Conservation (phyloP, 2,329 filamentous ascomycete genomes). For the Exophiala oligosperma region DNA sequence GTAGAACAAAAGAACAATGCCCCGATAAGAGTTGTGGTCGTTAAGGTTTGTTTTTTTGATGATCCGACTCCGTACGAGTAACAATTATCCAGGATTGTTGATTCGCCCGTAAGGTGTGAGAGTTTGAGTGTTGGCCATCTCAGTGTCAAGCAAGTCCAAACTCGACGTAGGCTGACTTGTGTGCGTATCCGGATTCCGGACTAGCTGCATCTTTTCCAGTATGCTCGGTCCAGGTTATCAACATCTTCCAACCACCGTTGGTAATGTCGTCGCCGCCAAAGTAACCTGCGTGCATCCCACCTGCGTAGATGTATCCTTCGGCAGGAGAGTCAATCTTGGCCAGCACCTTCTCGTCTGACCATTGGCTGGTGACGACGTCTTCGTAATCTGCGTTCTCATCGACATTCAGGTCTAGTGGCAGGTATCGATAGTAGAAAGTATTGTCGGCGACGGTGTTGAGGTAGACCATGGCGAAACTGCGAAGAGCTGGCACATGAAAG, state of each 20-base stretch:
- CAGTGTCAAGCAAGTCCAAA: neutral
- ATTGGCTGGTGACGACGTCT: slow-evolving; percentile 30
- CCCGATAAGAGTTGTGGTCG: too few species aligned
- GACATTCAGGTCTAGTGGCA: slow-evolving; percentile 30
- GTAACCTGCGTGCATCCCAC: slow-evolving; percentile 33
- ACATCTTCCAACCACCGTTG: slow-evolving; percentile 34
- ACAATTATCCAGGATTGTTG: neutral
- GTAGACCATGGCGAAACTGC: slow-evolving; percentile 36
- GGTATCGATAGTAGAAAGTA: slow-evolving; percentile 36
- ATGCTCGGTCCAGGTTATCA: slow-evolving; percentile 36
- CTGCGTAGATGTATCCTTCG: slow-evolving; percentile 34
- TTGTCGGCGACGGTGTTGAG: slow-evolving; percentile 34
- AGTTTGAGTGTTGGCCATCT: too few species aligned
- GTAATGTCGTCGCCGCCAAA: slow-evolving; percentile 34
- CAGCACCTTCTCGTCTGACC: slow-evolving; percentile 33
- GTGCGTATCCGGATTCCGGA: slow-evolving; percentile 31
- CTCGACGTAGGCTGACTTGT: slow-evolving; percentile 21
- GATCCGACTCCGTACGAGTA: too few species aligned
- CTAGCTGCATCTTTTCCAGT: slow-evolving; percentile 31
- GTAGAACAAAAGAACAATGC: too few species aligned
- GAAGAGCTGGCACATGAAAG: slow-evolving; percentile 34
- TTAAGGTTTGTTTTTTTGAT: too few species aligned
- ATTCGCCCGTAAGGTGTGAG: too few species aligned
- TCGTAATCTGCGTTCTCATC: slow-evolving; percentile 28
- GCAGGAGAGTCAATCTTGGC: slow-evolving; percentile 28